Base-by-base conservation (phyloP, 768 basidiomycete species). In the Trametes elegans region DNA sequence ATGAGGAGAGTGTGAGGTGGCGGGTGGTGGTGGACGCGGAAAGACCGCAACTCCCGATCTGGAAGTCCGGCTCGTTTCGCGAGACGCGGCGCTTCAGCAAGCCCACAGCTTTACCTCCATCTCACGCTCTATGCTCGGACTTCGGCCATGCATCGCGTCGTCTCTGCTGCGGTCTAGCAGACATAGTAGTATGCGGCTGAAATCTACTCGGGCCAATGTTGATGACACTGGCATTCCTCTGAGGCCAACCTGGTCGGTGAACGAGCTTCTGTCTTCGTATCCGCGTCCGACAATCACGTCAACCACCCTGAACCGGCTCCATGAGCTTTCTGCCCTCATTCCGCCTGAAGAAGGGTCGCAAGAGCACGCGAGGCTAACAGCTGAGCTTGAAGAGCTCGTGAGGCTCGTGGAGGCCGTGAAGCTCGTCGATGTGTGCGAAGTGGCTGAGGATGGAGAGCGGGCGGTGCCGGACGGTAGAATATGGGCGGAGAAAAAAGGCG, bases 341-440 rank as follows among this genome's bases (percentile, higher is more conserved):
- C 82, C 88, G 2, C 91, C 90, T 1, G 66, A 73, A 42, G 74
- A 81, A 55, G 81, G 79, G 32, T 81, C 88, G 0, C 64, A 67
- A 5, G 79, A 83, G 54, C 79, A 85, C 59, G 62, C 66, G 3
- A 66, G 68, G 18, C 71, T 87, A 38, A 85, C 81, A 56, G 57
- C 61, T 36, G 83, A 88, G 58, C 69, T 93, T 58, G 85, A 87
- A 60, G 84, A 85, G 49, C 79, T 93, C 45, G 74, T 92, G 52
- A 80, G 77, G 58, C 75, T 93, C 9, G 90, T 93, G 13, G 89
- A 93, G 64, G 90, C 90, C 3, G 90, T 92, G 48, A 88, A 81
- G 68, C 68, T 87, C 23, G 83, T 87, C 39, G 70, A 79, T 21
- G 46, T 70, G 13, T 64, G 66, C n/a, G 45, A 31, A 42, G 55